Evolutionary conservation across 2,329 filamentous ascomycete species (phyloP).

Genomic region (Sclerotinia nivalis): DNA sequence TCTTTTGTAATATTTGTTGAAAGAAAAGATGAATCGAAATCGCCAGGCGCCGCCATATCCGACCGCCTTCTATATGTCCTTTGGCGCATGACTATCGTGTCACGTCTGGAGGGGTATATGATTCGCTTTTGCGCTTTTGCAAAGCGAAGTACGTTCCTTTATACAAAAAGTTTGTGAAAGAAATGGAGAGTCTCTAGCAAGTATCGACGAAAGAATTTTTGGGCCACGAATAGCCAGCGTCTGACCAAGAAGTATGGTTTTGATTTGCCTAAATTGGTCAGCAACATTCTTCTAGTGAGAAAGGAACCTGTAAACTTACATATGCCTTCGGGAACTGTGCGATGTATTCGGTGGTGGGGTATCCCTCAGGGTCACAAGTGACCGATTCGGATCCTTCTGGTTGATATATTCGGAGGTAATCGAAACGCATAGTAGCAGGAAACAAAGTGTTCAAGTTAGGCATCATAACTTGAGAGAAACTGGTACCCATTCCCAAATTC

Average conservation of each 20-base stretch:
- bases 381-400: slow-evolving; percentile 51
- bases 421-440: slow-evolving; percentile 66
- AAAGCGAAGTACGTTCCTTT: slow-evolving; percentile 27
- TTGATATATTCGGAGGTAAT: slow-evolving; percentile 72
- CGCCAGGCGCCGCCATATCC: slow-evolving; percentile 20
- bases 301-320: slow-evolving; percentile 48
- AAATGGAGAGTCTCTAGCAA: slow-evolving; percentile 43
- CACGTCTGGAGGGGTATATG: slow-evolving; percentile 23
- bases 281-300: slow-evolving; percentile 1
- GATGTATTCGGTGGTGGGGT: slow-evolving; percentile 69
- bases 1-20: slow-evolving; percentile 20
- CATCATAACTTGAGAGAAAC: slow-evolving; percentile 63
- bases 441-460: slow-evolving; percentile 55
- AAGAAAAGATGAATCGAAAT: slow-evolving; percentile 20
- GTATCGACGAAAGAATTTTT: slow-evolving; percentile 61
- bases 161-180: slow-evolving; percentile 29
- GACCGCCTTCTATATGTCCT: slow-evolving; percentile 26
- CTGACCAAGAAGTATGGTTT: slow-evolving; percentile 61
- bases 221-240: slow-evolving; percentile 59
- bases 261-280: slow-evolving; percentile 49
- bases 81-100: slow-evolving; percentile 23
- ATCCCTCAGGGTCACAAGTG: slow-evolving; percentile 68
- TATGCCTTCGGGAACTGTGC: slow-evolving; percentile 56
- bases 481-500: slow-evolving; percentile 70
- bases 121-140: slow-evolving; percentile 22